These are phyloP conservation scores for Thelonectria blattea DNA, from an alignment of 2,329 filamentous ascomycete genomes.

Conservation along the genomic window DNA sequence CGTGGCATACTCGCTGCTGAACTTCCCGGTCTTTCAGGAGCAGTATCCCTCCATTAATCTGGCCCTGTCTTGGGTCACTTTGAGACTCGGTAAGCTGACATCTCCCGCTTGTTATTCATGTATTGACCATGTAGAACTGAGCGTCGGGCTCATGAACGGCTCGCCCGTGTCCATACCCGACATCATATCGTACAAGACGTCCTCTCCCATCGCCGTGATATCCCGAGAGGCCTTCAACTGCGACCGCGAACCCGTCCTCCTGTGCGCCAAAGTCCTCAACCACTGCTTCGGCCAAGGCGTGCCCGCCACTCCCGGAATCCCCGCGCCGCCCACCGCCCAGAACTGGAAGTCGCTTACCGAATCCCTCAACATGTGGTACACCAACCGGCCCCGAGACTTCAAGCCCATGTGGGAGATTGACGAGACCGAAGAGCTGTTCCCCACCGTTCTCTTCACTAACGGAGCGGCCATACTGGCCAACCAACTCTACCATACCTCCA, in stretches of 20 bases:
- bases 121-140: slow-evolving; percentile 31
- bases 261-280: slow-evolving; percentile 45
- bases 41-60: slow-evolving; percentile 24
- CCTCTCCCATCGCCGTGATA: slow-evolving; percentile 27
- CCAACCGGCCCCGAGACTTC: slow-evolving; percentile 40
- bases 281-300: slow-evolving; percentile 34
- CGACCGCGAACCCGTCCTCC: slow-evolving; percentile 38
- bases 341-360: slow-evolving; percentile 42
- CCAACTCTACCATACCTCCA: slow-evolving; percentile 62
- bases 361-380: slow-evolving; percentile 43
- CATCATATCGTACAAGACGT: slow-evolving; percentile 25
- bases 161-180: slow-evolving; percentile 36
- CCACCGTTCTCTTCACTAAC: slow-evolving; percentile 46
- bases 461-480: slow-evolving; percentile 55
- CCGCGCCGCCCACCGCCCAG: slow-evolving; percentile 30
- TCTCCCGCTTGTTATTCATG: neutral
- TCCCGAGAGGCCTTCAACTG: slow-evolving; percentile 30
- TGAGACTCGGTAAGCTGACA: slow-evolving; percentile 36
- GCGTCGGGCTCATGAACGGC: slow-evolving; percentile 37
- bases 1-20: slow-evolving; percentile 20
- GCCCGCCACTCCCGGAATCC: slow-evolving; percentile 16
- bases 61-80: slow-evolving; percentile 34
- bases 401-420: slow-evolving; percentile 44
- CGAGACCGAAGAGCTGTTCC: slow-evolving; percentile 41
- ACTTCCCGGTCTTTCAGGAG: slow-evolving; percentile 24